Conservation (phyloP, 164 flowering plant genomes). For the Warburgia ugandensis region DNA sequence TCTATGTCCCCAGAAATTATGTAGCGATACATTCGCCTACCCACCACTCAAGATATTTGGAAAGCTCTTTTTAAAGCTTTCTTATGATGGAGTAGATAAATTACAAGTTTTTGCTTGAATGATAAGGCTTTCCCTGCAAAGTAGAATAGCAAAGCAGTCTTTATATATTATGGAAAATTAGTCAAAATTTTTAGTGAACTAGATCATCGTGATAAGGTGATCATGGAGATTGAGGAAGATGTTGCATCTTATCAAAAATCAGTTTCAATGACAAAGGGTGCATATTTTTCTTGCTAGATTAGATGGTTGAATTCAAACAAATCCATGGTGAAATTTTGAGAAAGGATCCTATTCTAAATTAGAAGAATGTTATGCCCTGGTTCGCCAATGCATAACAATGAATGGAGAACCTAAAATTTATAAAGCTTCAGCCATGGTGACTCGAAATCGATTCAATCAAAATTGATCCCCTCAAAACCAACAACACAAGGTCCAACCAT, state of each 20-base stretch:
- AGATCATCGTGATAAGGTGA: conserved; percentile 3
- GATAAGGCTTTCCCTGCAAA: conserved; percentile 1
- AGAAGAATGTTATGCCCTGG: no score
- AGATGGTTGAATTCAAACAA: no score
- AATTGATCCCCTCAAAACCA: neutral
- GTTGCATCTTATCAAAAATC: neutral
- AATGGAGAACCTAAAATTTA: neutral
- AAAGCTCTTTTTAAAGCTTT: neutral
- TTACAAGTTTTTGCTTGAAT: conserved; percentile 4
- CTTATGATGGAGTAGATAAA: conserved; percentile 6
- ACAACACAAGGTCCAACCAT: no score
- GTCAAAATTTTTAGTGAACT: conserved; percentile 3
- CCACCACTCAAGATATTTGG: neutral
- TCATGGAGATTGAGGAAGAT: neutral
- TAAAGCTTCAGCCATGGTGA: conserved; percentile 8
- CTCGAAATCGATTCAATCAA: neutral
- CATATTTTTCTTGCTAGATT: no score
- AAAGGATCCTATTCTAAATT: no score
- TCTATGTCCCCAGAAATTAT: no score
- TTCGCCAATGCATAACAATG: neutral
- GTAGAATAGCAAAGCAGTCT: neutral
- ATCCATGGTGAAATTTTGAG: no score
- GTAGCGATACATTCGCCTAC: no score
- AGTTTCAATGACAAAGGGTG: no score
- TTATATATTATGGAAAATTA: conserved; percentile 1